Evolutionary conservation across 2,329 filamentous ascomycete genomes (phyloP).

Genomic region (Zasmidium angulare): DNA sequence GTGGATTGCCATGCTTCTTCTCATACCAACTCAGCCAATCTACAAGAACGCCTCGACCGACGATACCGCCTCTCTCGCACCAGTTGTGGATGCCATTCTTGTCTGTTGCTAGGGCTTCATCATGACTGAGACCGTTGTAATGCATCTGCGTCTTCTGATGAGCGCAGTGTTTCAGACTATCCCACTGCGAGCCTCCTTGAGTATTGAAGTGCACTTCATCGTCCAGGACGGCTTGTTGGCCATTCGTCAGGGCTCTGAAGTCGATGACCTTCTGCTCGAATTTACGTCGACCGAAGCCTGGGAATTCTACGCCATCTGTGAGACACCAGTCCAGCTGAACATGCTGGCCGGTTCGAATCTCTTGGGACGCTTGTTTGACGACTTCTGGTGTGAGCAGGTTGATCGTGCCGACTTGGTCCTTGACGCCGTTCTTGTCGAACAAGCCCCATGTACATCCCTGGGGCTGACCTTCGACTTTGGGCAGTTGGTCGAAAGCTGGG

Average conservation of each 20-base stretch:
- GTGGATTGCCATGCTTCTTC: slow-evolving; percentile 50
- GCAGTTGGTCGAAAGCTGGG: slow-evolving; percentile 27
- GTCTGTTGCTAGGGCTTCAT: slow-evolving; percentile 14
- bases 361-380: slow-evolving; percentile 42
- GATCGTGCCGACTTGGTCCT: slow-evolving; percentile 53
- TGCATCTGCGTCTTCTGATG: slow-evolving; percentile 36
- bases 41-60: slow-evolving; percentile 56
- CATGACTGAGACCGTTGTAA: slow-evolving; percentile 29
- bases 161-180: slow-evolving; percentile 47
- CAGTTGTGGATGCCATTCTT: slow-evolving; percentile 43
- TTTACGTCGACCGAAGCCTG: slow-evolving; percentile 29
- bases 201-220: slow-evolving; percentile 58
- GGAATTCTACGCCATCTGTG: slow-evolving; percentile 32
- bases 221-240: slow-evolving; percentile 39
- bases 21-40: slow-evolving; percentile 44
- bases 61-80: slow-evolving; percentile 52
- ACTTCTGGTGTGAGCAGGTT: slow-evolving; percentile 54
- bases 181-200: slow-evolving; percentile 58
- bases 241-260: slow-evolving; percentile 17
- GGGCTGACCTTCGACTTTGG: slow-evolving; percentile 24
- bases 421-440: slow-evolving; percentile 31
- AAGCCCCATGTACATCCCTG: slow-evolving; percentile 22
- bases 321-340: slow-evolving; percentile 54
- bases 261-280: slow-evolving; percentile 32
- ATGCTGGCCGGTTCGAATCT: slow-evolving; percentile 51